phyloP scores from a whole-genome alignment of 345 rosid species.

The Heritiera littoralis region DNA sequence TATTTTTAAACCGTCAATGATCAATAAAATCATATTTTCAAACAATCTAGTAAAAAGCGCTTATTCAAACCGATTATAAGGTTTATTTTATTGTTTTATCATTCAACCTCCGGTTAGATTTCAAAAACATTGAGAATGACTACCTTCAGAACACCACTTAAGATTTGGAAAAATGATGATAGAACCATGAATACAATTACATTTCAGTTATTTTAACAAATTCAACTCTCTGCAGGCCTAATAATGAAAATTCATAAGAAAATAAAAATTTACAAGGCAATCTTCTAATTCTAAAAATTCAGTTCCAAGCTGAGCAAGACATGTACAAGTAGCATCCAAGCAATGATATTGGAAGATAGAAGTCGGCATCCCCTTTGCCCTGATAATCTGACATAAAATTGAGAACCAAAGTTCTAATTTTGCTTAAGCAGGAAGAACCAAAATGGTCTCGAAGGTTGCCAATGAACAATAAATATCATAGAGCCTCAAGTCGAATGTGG shows the following conservation, averaged over 20 bases:
- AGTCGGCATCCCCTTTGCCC: neutral
- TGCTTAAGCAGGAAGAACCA: neutral
- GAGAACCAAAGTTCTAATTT: neutral
- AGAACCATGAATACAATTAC: neutral
- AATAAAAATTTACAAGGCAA: too few species aligned
- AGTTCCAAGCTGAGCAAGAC: neutral
- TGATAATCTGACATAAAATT: neutral
- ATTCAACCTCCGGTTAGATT: neutral
- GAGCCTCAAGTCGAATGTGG: neutral
- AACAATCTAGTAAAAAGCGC: too few species aligned
- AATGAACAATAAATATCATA: neutral
- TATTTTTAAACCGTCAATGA: too few species aligned
- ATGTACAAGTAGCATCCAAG: neutral
- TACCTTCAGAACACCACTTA: too few species aligned
- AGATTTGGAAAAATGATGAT: neutral
- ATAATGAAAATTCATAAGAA: too few species aligned
- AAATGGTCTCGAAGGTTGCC: neutral
- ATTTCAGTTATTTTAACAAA: neutral
- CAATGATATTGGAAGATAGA: neutral
- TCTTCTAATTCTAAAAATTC: neutral
- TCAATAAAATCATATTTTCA: too few species aligned
- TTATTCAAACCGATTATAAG: too few species aligned
- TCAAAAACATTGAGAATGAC: neutral
- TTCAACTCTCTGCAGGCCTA: neutral
- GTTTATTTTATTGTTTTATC: too few species aligned